These are phyloP conservation scores for Amylostereum areolatum DNA, from an alignment of 1,284 basidiomycete species.

Conservation along the genomic window DNA sequence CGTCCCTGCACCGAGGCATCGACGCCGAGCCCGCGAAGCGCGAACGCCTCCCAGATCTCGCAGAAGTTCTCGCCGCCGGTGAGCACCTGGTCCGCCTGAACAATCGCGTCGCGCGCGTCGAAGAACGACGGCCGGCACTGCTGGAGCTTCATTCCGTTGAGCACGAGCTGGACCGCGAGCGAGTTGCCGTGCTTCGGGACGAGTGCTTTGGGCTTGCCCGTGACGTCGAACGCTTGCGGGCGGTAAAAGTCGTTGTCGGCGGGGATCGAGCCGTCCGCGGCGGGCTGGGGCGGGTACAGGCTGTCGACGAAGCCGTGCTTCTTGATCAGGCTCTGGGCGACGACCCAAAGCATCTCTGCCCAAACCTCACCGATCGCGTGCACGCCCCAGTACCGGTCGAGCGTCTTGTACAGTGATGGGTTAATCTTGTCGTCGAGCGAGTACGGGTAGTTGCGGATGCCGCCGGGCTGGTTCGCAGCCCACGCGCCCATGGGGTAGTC, in stretches of 20 bases:
- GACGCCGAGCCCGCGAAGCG: conserved; percentile 73
- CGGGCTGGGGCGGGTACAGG: conserved; percentile 75
- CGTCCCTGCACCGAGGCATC: conserved; percentile 70
- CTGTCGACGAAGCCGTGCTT: conserved; percentile 77
- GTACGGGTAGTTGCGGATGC: conserved; percentile 89
- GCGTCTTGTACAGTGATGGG: conserved; percentile 93
- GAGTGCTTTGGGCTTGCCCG: conserved; percentile 47
- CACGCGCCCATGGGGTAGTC: conserved; percentile 92
- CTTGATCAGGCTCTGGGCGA: conserved; percentile 69
- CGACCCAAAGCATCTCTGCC: conserved; percentile 90
- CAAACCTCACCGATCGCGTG: conserved; percentile 94
- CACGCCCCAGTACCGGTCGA: conserved; percentile 92
- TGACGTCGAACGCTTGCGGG: conserved; percentile 25
- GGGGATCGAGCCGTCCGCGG: conserved; percentile 55
- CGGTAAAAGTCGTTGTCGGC: conserved; percentile 69
- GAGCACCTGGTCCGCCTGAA: conserved; percentile 86
- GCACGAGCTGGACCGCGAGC: conserved; percentile 78
- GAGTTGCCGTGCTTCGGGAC: conserved; percentile 93
- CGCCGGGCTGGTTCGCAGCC: conserved; percentile 75
- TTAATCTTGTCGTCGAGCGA: conserved; percentile 74
- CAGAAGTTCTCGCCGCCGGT: conserved; percentile 93
- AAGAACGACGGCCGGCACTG: conserved; percentile 90
- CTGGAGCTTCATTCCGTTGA: conserved; percentile 93
- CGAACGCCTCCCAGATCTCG: conserved; percentile 84
- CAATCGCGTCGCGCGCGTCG: conserved; percentile 87